Evolutionary conservation across 1,139 yeast species (phyloP).

Genomic region (Nakaseomyces bracarensis): DNA sequence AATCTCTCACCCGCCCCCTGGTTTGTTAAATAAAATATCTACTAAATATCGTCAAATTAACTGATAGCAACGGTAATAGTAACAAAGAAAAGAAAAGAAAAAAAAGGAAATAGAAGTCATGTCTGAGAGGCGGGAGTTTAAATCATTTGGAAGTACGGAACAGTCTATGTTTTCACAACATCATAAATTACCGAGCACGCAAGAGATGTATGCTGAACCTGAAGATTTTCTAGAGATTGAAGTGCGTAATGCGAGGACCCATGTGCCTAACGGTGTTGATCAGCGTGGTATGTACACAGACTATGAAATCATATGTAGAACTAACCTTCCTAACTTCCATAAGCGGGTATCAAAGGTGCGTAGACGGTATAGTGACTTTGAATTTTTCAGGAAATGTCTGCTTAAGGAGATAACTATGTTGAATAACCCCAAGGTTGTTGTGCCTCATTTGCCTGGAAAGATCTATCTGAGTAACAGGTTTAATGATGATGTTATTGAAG

Average conservation of each 20-base stretch:
- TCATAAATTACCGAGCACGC: slow-evolving; percentile 56
- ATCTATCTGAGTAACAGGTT: slow-evolving; percentile 60
- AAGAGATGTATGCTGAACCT: slow-evolving; percentile 86
- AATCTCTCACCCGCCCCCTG: no score
- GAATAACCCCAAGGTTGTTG: slow-evolving; percentile 47
- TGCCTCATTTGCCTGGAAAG: slow-evolving; percentile 87
- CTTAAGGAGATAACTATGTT: slow-evolving; percentile 42
- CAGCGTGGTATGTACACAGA: slow-evolving; percentile 71
- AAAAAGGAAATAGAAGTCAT: background rate
- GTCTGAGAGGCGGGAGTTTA: slow-evolving; percentile 18
- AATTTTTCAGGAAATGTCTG: slow-evolving; percentile 56
- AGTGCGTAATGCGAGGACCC: slow-evolving; percentile 37
- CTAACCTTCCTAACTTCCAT: slow-evolving; percentile 80
- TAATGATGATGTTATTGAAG: slow-evolving; percentile 75
- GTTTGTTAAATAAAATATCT: no score
- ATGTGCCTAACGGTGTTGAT: slow-evolving; percentile 55
- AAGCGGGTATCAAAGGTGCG: slow-evolving; percentile 61
- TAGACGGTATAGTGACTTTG: slow-evolving; percentile 87
- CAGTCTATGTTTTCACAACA: slow-evolving; percentile 19
- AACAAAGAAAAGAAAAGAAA: background rate
- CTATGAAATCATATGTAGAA: slow-evolving; percentile 80
- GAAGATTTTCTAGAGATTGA: slow-evolving; percentile 92
- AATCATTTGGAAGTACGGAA: slow-evolving; percentile 29
- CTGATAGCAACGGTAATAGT: no score
- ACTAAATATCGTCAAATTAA: no score